Conservation (phyloP, 1,139 yeast species). For the Candida sojae region DNA sequence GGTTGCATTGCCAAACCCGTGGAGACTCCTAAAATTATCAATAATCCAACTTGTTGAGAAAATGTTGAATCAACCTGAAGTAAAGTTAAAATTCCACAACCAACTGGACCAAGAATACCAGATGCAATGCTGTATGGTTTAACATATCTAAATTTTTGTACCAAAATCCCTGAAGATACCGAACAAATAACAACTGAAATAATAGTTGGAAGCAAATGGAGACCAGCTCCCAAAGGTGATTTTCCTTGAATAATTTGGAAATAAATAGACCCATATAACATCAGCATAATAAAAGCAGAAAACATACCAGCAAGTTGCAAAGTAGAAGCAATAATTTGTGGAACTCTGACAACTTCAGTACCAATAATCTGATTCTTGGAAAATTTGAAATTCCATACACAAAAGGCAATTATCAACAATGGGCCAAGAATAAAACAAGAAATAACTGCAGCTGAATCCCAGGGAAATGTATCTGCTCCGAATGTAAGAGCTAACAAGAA, state of each 20-base stretch:
- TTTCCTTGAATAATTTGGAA: slow-evolving; percentile 38
- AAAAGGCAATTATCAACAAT: slow-evolving; percentile 18
- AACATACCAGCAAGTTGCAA: slow-evolving; percentile 22
- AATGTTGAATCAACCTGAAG: slow-evolving; percentile 30
- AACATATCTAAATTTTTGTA: slow-evolving; percentile 30
- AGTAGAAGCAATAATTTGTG: slow-evolving; percentile 25
- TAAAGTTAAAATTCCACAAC: slow-evolving; percentile 34
- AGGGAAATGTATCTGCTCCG: slow-evolving; percentile 50
- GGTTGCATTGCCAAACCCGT: slow-evolving; percentile 34
- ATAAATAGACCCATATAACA: slow-evolving; percentile 34
- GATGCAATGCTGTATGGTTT: slow-evolving; percentile 33
- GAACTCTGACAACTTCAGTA: slow-evolving; percentile 23
- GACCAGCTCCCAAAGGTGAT: slow-evolving; percentile 40
- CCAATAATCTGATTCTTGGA: slow-evolving; percentile 32
- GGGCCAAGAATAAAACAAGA: slow-evolving; percentile 49
- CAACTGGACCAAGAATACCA: slow-evolving; percentile 29
- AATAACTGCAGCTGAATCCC: slow-evolving; percentile 54
- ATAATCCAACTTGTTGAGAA: slow-evolving; percentile 34
- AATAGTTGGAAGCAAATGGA: slow-evolving; percentile 37
- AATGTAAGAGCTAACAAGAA: slow-evolving; percentile 42
- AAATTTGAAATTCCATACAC: slow-evolving; percentile 27
- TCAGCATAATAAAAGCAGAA: slow-evolving; percentile 26
- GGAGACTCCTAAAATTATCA: slow-evolving; percentile 33
- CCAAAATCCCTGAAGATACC: slow-evolving; percentile 27
- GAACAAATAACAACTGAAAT: slow-evolving; percentile 36